A percentile compares a stretch with the other conserved stretches of the same genome.
phyloP scores from a whole-genome alignment of 805 yeast genomes.

The Grigorovia transvaalensis region DNA sequence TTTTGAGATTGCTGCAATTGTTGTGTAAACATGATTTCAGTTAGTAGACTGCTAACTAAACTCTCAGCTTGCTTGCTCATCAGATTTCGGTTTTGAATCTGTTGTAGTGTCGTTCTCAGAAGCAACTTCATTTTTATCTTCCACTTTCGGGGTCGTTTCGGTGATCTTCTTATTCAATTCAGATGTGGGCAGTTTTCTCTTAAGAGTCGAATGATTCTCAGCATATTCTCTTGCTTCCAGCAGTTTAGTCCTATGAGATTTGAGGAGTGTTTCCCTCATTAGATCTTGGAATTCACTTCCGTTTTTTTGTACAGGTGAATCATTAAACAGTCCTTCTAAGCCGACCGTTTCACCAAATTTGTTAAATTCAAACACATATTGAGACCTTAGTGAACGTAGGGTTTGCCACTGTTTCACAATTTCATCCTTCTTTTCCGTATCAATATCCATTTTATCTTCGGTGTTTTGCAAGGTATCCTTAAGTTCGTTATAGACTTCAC shows the following conservation, averaged over 20 bases:
- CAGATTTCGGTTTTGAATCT: too few species aligned
- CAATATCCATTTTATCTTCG: constrained; percentile 1
- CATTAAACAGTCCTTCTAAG: constrained; percentile 31
- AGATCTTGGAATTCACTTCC: constrained; percentile 5
- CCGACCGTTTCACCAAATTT: constrained; percentile 30
- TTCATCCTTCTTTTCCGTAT: constrained; percentile 7
- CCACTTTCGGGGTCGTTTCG: background rate
- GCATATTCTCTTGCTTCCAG: constrained; percentile 16
- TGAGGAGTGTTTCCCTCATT: constrained; percentile 7
- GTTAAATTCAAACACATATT: constrained; percentile 29
- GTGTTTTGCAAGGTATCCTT: constrained; percentile 8
- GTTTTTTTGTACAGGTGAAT: constrained; percentile 5
- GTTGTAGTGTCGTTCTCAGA: background rate
- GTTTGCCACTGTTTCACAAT: constrained; percentile 34
- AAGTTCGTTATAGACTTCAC: constrained; percentile 13
- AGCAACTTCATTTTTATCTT: background rate
- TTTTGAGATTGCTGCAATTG: too few species aligned
- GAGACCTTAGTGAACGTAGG: constrained; percentile 32
- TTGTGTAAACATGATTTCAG: too few species aligned
- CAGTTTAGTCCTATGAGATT: constrained; percentile 13
- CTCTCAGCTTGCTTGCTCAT: too few species aligned
- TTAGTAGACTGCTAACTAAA: too few species aligned
- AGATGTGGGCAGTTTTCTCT: constrained; percentile 11
- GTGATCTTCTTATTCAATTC: background rate
- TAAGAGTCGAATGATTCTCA: constrained; percentile 7